Conservation (phyloP, 78 protist species). For the Planoprotostelium fungivorum region DNA sequence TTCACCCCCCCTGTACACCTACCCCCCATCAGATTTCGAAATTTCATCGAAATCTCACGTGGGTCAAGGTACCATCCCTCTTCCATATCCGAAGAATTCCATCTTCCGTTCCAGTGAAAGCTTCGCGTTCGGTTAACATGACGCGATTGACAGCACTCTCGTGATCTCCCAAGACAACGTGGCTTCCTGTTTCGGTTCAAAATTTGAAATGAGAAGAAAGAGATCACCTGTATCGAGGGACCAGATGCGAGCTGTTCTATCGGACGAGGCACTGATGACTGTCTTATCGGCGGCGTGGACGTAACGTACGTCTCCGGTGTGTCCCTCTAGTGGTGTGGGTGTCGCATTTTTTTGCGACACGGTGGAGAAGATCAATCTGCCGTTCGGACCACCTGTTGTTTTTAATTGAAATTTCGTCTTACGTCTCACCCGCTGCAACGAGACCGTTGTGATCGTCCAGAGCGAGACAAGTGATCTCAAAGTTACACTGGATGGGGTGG, state of each 20-base stretch:
- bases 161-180: neutral
- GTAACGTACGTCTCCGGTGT: neutral
- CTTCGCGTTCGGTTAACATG: neutral
- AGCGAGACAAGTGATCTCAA: neutral
- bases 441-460: neutral
- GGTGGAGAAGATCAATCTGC: neutral
- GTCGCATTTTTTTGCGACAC: neutral
- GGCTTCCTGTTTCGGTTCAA: too few species aligned
- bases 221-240: too few species aligned
- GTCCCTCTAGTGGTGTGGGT: neutral
- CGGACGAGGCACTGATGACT: too few species aligned
- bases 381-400: neutral
- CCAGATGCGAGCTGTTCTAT: too few species aligned
- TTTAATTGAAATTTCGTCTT: neutral
- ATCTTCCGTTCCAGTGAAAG: neutral
- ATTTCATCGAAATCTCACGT: neutral
- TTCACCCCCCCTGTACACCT: too few species aligned
- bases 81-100: neutral
- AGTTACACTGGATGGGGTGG: neutral
- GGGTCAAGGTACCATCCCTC: neutral
- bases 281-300: too few species aligned
- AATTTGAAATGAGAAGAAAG: too few species aligned
- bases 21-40: too few species aligned
- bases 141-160: neutral
- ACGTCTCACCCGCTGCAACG: neutral